These are phyloP conservation scores for Blastocystis sp. DNA, from an alignment of 352 stramenopile species.

Conservation along the genomic window DNA sequence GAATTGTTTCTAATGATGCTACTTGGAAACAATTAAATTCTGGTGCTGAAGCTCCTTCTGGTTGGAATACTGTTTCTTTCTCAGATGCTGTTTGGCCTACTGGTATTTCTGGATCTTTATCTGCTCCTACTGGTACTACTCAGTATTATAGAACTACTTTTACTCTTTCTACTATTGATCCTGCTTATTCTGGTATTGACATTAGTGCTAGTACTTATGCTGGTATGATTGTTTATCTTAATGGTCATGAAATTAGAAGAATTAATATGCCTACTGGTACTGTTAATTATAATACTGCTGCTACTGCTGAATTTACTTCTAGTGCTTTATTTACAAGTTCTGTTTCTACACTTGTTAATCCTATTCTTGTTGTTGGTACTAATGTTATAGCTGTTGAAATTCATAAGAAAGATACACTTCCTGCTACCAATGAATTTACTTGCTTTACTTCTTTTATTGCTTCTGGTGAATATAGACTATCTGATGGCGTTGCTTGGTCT, in stretches of 20 bases:
- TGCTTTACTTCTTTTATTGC: too few relatives aligned
- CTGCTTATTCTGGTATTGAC: not conserved
- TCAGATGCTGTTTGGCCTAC: not conserved
- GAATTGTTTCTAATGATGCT: too few relatives aligned
- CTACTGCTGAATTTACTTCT: not conserved
- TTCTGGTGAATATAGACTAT: too few relatives aligned
- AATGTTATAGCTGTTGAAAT: slow-evolving; percentile 23
- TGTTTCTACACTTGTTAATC: too few relatives aligned
- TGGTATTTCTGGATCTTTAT: not conserved
- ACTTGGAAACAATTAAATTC: slow-evolving; percentile 3
- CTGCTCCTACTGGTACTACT: slow-evolving; percentile 1
- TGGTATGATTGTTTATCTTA: slow-evolving; percentile 22
- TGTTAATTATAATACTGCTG: not conserved
- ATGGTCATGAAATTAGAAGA: slow-evolving; percentile 18
- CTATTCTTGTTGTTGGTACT: not conserved
- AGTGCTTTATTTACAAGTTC: too few relatives aligned
- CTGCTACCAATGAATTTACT: too few relatives aligned
- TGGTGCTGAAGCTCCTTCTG: not conserved
- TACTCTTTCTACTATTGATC: not conserved
- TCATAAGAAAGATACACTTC: too few relatives aligned
- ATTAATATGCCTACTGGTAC: not conserved
- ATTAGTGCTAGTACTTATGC: slow-evolving; percentile 25
- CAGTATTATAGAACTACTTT: slow-evolving; percentile 29
- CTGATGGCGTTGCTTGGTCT: too few relatives aligned
- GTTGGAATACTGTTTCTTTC: not conserved